phyloP scores from a whole-genome alignment of 169 alveolate genomes.

The Plasmodium coatneyi region DNA sequence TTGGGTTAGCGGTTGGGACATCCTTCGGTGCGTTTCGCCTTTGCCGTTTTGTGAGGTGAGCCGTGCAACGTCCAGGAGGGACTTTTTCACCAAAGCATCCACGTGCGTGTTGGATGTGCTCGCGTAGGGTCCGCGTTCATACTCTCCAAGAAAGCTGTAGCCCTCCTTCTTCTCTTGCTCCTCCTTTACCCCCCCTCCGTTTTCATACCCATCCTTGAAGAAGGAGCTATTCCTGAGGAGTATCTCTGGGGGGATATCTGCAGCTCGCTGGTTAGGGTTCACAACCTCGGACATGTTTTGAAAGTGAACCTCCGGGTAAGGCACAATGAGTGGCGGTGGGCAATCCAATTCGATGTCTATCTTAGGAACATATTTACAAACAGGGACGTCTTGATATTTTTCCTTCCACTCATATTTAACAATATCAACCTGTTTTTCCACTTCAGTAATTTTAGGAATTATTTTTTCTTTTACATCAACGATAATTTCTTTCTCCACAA shows the following conservation, averaged over 20 bases:
- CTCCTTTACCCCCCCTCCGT: background rate
- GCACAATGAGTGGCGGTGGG: slow-evolving; percentile 90
- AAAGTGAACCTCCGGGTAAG: slow-evolving; percentile 85
- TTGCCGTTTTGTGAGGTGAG: background rate
- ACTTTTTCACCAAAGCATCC: slow-evolving; percentile 20
- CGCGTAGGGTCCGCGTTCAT: background rate
- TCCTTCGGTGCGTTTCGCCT: slow-evolving; percentile 19
- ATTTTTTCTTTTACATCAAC: slow-evolving; percentile 89
- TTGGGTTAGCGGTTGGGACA: background rate
- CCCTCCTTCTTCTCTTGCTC: background rate
- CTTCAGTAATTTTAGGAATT: slow-evolving; percentile 88
- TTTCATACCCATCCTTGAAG: background rate
- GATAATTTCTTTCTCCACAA: slow-evolving; percentile 88
- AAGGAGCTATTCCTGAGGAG: slow-evolving; percentile 64
- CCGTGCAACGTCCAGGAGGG: slow-evolving; percentile 14
- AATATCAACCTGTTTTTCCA: slow-evolving; percentile 88
- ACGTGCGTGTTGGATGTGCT: slow-evolving; percentile 45
- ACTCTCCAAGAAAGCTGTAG: background rate
- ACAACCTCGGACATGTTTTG: slow-evolving; percentile 72
- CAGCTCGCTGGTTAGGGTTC: slow-evolving; percentile 62
- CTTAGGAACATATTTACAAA: slow-evolving; percentile 88
- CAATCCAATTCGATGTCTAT: slow-evolving; percentile 90
- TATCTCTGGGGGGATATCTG: slow-evolving; percentile 47
- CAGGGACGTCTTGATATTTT: slow-evolving; percentile 89
- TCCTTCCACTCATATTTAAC: slow-evolving; percentile 89